phyloP scores from a whole-genome alignment of 768 basidiomycete species.

The Tricholoma sp. region DNA sequence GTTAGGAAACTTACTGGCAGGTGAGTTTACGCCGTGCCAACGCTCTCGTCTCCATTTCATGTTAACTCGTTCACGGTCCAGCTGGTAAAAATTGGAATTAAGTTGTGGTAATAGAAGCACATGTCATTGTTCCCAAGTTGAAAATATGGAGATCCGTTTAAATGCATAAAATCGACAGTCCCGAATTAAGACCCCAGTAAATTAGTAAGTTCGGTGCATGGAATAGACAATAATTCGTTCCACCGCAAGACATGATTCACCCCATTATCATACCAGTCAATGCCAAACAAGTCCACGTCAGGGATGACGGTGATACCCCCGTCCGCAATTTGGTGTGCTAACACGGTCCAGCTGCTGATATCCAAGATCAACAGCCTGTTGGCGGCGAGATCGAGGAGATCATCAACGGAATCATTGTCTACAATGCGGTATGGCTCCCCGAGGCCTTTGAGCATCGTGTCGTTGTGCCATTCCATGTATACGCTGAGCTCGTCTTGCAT shows the following conservation, averaged over 20 bases:
- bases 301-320: constrained; percentile 1
- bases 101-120: no score
- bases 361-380: constrained; percentile 2
- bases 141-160: no score
- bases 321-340: constrained; percentile 2
- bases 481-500: constrained; percentile 3
- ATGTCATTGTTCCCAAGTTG: no score
- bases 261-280: constrained; percentile 4
- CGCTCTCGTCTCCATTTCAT: no score
- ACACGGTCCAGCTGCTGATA: constrained; percentile 3
- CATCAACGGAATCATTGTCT: neutral
- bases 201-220: neutral
- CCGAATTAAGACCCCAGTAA: neutral
- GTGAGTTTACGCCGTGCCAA: no score
- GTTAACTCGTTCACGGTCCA: no score
- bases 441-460: constrained; percentile 1
- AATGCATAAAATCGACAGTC: no score
- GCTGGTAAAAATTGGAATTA: no score
- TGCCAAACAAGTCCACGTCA: neutral
- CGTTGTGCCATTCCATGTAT: constrained; percentile 4
- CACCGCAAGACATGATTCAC: constrained; percentile 3
- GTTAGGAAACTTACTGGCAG: no score
- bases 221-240: neutral
- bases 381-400: constrained; percentile 2
- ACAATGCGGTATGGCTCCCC: constrained; percentile 1